Conservation (phyloP, 2,329 filamentous ascomycete genomes). For the Niveomyces coronatus region DNA sequence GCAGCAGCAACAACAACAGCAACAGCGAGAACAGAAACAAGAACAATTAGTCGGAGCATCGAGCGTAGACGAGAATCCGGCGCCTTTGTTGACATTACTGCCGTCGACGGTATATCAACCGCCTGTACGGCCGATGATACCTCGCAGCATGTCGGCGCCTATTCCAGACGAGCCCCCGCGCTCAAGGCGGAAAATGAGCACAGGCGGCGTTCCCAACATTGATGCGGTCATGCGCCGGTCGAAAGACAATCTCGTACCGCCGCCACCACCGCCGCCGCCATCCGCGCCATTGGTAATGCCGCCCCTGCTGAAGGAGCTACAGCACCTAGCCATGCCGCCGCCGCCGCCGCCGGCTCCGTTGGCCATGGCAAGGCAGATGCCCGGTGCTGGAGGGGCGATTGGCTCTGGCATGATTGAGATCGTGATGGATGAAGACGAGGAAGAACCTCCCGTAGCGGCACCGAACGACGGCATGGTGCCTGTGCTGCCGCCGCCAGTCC, state of each 20-base stretch:
- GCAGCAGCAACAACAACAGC: conserved; percentile 20
- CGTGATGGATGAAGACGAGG: conserved; percentile 54
- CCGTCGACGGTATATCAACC: conserved; percentile 52
- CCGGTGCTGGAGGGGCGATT: conserved; percentile 33
- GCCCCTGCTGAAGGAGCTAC: conserved; percentile 50
- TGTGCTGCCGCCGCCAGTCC: conserved; percentile 34
- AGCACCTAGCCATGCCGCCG: conserved; percentile 50
- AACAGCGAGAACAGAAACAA: conserved; percentile 15
- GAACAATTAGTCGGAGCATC: conserved; percentile 47
- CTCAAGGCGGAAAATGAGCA: conserved; percentile 25
- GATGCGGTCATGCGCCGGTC: conserved; percentile 39
- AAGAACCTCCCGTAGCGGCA: conserved; percentile 20
- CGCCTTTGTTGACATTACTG: conserved; percentile 39
- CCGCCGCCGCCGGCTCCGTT: conserved; percentile 52
- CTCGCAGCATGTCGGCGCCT: conserved; percentile 52
- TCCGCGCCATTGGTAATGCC: conserved; percentile 37
- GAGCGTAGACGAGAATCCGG: too few relatives aligned
- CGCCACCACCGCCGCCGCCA: conserved; percentile 32
- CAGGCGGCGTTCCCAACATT: conserved; percentile 33
- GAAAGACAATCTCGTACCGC: conserved; percentile 36
- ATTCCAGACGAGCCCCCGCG: conserved; percentile 30
- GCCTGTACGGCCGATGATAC: conserved; percentile 37
- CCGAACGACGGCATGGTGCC: conserved; percentile 34
- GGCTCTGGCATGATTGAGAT: conserved; percentile 53
- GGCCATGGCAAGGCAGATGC: conserved; percentile 30